phyloP scores from a whole-genome alignment of 2,329 filamentous ascomycete genomes.

The Shiraia bambusicola region DNA sequence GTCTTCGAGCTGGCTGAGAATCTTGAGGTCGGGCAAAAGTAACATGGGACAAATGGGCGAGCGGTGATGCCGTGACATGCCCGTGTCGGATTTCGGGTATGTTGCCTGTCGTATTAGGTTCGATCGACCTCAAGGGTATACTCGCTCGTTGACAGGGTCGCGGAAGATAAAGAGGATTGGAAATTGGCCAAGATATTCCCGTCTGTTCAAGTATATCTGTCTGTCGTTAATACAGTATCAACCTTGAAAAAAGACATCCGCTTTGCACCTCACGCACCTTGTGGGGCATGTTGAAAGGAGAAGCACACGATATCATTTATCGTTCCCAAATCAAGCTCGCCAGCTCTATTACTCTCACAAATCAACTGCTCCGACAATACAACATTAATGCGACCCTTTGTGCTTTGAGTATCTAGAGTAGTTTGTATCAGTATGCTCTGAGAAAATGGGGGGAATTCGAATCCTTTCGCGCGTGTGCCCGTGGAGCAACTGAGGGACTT shows the following conservation, averaged over 20 bases:
- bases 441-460: conserved; percentile 74
- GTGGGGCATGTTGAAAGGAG: conserved; percentile 81
- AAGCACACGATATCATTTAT: conserved; percentile 75
- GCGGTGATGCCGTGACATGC: conserved; percentile 11
- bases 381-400: conserved; percentile 73
- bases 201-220: conserved; percentile 71
- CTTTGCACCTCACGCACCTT: conserved; percentile 56
- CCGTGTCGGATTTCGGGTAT: conserved; percentile 3
- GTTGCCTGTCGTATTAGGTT: conserved; percentile 2
- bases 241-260: not conserved
- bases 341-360: conserved; percentile 19
- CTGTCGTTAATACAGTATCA: conserved; percentile 13
- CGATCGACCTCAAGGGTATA: not conserved
- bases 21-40: conserved; percentile 13
- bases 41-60: conserved; percentile 9
- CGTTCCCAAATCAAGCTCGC: conserved; percentile 55
- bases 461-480: conserved; percentile 53
- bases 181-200: conserved; percentile 75
- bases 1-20: conserved; percentile 17
- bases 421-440: conserved; percentile 67
- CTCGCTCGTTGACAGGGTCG: conserved; percentile 8
- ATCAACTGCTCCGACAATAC: conserved; percentile 72
- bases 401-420: conserved; percentile 71
- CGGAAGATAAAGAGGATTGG: conserved; percentile 33
- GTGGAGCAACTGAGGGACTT: conserved; percentile 49